Percentiles rank a stretch among this genome's conserved stretches.
These are phyloP conservation scores for Glomus cerebriforme DNA, from an alignment of 192 early-diverging fungal species.

Conservation along the genomic window DNA sequence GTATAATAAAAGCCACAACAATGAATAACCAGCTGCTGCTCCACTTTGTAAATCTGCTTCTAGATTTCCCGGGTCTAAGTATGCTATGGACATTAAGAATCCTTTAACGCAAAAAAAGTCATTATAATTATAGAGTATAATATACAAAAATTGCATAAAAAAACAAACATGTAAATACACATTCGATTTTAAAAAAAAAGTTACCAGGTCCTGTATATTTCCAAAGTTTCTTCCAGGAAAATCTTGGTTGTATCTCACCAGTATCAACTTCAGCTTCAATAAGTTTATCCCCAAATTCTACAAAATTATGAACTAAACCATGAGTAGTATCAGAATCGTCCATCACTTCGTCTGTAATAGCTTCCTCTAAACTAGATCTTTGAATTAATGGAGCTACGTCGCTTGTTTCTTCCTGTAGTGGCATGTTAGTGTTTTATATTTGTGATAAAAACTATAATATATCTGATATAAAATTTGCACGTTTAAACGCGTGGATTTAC, in stretches of 20 bases:
- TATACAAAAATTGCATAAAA: background rate
- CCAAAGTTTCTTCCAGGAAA: conserved; percentile 64
- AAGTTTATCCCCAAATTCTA: background rate
- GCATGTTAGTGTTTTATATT: background rate
- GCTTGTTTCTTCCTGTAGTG: background rate
- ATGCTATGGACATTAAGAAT: conserved; percentile 59
- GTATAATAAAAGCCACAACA: conserved; percentile 68
- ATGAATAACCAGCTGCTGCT: conserved; percentile 64
- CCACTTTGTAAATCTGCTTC: conserved; percentile 73
- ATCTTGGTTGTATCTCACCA: conserved; percentile 48
- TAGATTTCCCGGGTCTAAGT: conserved; percentile 71
- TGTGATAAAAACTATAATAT: no score
- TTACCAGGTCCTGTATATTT: conserved; percentile 67
- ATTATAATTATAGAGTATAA: background rate
- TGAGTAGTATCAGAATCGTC: background rate
- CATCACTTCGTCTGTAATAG: background rate
- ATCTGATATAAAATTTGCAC: no score
- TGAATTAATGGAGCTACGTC: background rate
- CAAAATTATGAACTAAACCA: background rate
- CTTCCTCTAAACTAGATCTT: background rate
- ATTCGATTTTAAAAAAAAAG: background rate
- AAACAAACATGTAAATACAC: background rate
- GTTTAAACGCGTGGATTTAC: no score
- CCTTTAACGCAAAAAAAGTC: conserved; percentile 29
- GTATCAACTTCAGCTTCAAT: conserved; percentile 45